These are phyloP conservation scores for Paramecium sonneborni DNA, from an alignment of 73 alveolate genomes.

Conservation along the genomic window DNA sequence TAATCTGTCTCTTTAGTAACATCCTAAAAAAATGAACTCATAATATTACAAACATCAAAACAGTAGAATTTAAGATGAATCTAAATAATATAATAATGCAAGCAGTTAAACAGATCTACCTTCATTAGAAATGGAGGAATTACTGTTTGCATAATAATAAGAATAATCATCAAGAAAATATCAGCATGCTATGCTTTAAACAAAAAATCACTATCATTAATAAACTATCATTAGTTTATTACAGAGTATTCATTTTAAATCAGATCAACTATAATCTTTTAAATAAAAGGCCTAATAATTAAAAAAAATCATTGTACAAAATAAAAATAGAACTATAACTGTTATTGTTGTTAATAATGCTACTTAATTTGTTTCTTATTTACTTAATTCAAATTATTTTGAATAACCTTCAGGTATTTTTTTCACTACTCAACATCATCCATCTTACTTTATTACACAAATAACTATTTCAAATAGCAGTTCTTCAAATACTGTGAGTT, in stretches of 20 bases:
- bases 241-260: background rate
- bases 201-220: background rate
- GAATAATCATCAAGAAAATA: slow-evolving; percentile 7
- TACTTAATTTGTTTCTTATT: background rate
- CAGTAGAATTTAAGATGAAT: background rate
- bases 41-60: background rate
- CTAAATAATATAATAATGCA: background rate
- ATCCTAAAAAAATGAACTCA: background rate
- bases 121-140: background rate
- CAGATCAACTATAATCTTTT: background rate
- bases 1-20: background rate
- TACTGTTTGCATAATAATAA: background rate
- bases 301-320: background rate
- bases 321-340: slow-evolving; percentile 22
- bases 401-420: background rate
- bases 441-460: background rate
- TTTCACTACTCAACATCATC: background rate
- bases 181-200: background rate
- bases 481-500: background rate
- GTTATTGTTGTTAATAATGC: slow-evolving; percentile 28
- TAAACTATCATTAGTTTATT: background rate
- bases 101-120: slow-evolving; percentile 18
- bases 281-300: background rate
- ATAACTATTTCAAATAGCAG: background rate
- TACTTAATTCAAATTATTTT: background rate